A percentile compares a stretch with the other conserved stretches of the same genome.
These are phyloP conservation scores for Rhynchosporium secalis DNA, from an alignment of 2,329 filamentous ascomycete species.

Conservation along the genomic window DNA sequence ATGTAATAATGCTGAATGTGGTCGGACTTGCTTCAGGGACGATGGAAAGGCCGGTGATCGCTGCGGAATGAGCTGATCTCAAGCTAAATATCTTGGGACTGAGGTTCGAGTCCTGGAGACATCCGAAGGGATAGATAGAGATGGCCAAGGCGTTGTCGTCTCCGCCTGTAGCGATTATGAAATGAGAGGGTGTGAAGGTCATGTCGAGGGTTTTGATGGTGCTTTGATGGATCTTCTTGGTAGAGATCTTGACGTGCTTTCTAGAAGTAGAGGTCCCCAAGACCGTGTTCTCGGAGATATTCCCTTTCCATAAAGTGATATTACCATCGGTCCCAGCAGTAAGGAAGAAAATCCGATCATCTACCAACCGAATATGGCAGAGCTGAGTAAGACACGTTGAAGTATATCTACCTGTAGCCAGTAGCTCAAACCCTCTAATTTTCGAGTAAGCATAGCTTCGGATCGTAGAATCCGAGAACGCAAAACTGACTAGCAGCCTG, in stretches of 20 bases:
- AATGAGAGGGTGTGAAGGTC: conserved; percentile 38
- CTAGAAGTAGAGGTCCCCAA: background rate
- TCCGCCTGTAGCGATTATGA: conserved; percentile 70
- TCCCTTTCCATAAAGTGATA: conserved; percentile 58
- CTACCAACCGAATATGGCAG: conserved; percentile 43
- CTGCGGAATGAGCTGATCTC: conserved; percentile 67
- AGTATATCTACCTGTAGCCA: conserved; percentile 61
- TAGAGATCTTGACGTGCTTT: conserved; percentile 23
- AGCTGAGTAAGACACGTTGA: conserved; percentile 74
- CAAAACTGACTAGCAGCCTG: conserved; percentile 62
- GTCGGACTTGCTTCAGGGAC: conserved; percentile 29
- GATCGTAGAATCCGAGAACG: conserved; percentile 80
- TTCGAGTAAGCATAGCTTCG: conserved; percentile 55
- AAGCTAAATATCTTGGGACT: conserved; percentile 41
- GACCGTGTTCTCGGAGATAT: background rate
- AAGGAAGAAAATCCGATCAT: conserved; percentile 47
- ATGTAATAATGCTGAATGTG: conserved; percentile 44
- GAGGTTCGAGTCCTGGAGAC: background rate
- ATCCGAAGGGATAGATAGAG: conserved; percentile 43
- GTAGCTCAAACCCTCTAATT: conserved; percentile 47
- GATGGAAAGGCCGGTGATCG: conserved; percentile 59
- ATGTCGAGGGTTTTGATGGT: conserved; percentile 69
- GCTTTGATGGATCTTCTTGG: conserved; percentile 69
- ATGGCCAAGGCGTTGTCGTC: conserved; percentile 82
- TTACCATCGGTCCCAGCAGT: conserved; percentile 83